phyloP scores from a whole-genome alignment of 345 rosid genomes.

The Salix suchowensis region DNA sequence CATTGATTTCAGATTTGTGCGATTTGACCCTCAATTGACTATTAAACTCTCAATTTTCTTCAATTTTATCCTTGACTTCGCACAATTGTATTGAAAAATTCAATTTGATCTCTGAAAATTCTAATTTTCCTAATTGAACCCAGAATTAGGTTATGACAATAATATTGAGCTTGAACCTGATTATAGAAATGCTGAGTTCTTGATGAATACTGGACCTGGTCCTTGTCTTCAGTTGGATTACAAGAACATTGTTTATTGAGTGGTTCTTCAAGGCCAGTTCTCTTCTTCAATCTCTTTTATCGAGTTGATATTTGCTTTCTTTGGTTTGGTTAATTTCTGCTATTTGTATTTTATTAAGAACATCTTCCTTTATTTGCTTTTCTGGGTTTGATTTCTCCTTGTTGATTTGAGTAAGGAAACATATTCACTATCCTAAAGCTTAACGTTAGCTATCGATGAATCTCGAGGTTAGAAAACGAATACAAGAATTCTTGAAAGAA shows the following conservation, averaged over 20 bases:
- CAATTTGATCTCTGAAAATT: too few relatives aligned
- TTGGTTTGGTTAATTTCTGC: neutral
- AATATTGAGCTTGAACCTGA: constrained; percentile 60
- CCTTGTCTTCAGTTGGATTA: constrained; percentile 74
- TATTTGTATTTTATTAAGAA: neutral
- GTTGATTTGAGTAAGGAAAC: neutral
- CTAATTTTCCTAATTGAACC: too few relatives aligned
- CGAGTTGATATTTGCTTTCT: neutral
- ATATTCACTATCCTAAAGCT: neutral
- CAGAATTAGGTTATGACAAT: too few relatives aligned
- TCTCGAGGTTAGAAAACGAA: neutral
- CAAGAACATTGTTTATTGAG: constrained; percentile 65
- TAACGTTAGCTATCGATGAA: neutral
- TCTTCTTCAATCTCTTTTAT: neutral
- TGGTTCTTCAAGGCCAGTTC: constrained; percentile 73
- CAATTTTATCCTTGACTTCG: too few relatives aligned
- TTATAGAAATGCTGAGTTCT: constrained; percentile 79
- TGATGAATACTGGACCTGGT: constrained; percentile 67
- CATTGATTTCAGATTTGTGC: too few relatives aligned
- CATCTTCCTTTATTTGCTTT: neutral
- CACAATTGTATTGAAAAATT: too few relatives aligned
- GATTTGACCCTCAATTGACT: too few relatives aligned
- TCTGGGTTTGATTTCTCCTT: neutral
- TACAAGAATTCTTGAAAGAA: neutral
- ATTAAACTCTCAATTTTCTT: too few relatives aligned